These are phyloP conservation scores for Agroathelia rolfsii DNA, from an alignment of 1,284 basidiomycete species.

Conservation along the genomic window DNA sequence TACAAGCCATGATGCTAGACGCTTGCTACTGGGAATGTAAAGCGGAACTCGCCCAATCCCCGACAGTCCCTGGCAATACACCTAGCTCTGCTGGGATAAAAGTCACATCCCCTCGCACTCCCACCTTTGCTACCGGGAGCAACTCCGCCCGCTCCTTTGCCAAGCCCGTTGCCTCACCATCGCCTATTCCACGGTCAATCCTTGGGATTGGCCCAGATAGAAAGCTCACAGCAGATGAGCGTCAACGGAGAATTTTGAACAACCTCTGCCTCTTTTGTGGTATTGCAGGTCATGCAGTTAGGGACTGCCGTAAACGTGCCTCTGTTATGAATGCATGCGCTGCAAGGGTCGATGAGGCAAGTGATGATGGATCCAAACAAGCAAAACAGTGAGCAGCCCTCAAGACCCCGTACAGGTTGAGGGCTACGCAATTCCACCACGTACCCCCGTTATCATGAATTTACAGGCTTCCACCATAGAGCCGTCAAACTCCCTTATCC, in stretches of 20 bases:
- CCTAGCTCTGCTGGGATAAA: no score
- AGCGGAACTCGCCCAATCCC: background rate
- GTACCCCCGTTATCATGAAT: background rate
- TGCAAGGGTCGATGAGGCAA: background rate
- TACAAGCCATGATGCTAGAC: background rate
- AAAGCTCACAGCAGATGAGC: slow-evolving; percentile 7
- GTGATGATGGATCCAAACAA: background rate
- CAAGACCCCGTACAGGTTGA: background rate
- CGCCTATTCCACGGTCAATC: background rate
- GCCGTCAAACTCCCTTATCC: background rate
- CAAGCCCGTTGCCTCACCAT: no score
- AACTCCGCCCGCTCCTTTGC: no score
- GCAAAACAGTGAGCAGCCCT: slow-evolving; percentile 6
- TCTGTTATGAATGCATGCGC: background rate
- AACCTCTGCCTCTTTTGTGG: slow-evolving; percentile 15
- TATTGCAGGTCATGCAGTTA: slow-evolving; percentile 7
- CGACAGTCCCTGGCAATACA: no score
- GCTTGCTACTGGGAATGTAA: background rate
- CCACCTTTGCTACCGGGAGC: no score
- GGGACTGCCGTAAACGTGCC: slow-evolving; percentile 9
- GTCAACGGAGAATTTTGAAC: slow-evolving; percentile 2
- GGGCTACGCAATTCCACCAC: slow-evolving; percentile 1
- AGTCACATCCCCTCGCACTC: no score
- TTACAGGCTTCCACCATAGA: slow-evolving; percentile 5
- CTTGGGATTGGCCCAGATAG: background rate